Conservation (phyloP, 2,329 filamentous ascomycete species). For the Botryotinia narcissicola region DNA sequence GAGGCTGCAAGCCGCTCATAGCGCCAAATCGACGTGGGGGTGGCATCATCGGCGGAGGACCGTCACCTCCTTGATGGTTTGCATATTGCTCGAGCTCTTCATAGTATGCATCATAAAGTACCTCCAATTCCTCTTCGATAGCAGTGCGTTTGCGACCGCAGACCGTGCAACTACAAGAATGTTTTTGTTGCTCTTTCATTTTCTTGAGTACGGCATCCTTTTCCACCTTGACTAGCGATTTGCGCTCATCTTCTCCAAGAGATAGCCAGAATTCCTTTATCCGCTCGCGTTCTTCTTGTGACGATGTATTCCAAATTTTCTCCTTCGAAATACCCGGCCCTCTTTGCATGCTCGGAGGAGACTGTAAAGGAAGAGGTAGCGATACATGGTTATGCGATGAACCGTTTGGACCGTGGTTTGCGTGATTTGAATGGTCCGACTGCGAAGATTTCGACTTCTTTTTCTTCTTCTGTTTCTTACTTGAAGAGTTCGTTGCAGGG, state of each 20-base stretch:
- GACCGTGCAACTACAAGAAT: constrained; percentile 96
- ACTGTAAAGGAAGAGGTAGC: constrained; percentile 38
- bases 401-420: constrained; percentile 31
- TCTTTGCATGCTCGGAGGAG: constrained; percentile 43
- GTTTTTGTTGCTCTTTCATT: constrained; percentile 99
- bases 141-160: constrained; percentile 94
- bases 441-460: constrained; percentile 39
- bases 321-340: constrained; percentile 52
- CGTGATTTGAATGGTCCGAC: constrained; percentile 30
- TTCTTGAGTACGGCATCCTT: constrained; percentile 97
- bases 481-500: constrained; percentile 29
- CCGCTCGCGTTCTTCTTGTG: constrained; percentile 88
- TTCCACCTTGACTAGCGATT: constrained; percentile 94
- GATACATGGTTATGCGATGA: constrained; percentile 34
- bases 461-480: constrained; percentile 43
- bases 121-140: constrained; percentile 96
- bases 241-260: constrained; percentile 88
- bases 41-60: constrained; percentile 66
- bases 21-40: constrained; percentile 62
- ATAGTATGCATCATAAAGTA: constrained; percentile 97
- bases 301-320: constrained; percentile 97
- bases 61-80: constrained; percentile 73
- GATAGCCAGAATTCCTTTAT: constrained; percentile 99
- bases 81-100: constrained; percentile 97
- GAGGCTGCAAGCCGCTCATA: constrained; percentile 53